Evolutionary conservation across 202 grass and related monocot species (phyloP), one percentile per base, ranked within the genome.

Genomic region (Alloteropsis angusta): DNA sequence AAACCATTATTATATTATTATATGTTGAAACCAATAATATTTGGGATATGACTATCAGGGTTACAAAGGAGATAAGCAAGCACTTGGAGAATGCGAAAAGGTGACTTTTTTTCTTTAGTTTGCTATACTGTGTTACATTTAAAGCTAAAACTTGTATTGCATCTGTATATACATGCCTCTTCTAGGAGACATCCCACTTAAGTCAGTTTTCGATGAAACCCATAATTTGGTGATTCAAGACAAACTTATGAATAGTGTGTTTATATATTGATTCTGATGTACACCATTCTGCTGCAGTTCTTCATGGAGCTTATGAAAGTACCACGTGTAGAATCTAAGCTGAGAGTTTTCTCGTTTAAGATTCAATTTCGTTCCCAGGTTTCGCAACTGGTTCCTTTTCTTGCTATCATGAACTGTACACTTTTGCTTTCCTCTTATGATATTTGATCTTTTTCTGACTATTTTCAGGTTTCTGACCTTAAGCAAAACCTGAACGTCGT

Each of bases 301-400:
- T 99, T 99, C 58, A 85, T 99, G 86, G 92, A 95, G 68, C 90
- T 99, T 74, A 91, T 99, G 96, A 99, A 95, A 87, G 25, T 99
- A 81, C 96, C 96, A 3, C 92, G 96, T 49, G 96, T 99, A 77
- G 96, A 95, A 77, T 95, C 90, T 64, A 99, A 99, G 79, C 82
- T 99, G 69, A 95, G 92, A 80, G 96, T 99, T 78, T 98, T 99
- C 82, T 90, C 76, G 42, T 99, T 99, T 71, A 99, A 89, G 72
- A 95, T 99, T 74, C 92, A 91, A 41, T 99, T 99, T 59, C 79
- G 72, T 64, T 85, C 90, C 38, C 92, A 99, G 92, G 96, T 89
- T 26, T 70, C 38, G 65, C 71, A 35, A 58, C 26, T 70, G 17
- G 57, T 69, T 84, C 17, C 25, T 79, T 77, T 65, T 73, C 39